Evolutionary conservation across 176 grass and related monocot species (phyloP), one percentile per base, ranked within the genome.

Genomic region (Eragrostis curvula): DNA sequence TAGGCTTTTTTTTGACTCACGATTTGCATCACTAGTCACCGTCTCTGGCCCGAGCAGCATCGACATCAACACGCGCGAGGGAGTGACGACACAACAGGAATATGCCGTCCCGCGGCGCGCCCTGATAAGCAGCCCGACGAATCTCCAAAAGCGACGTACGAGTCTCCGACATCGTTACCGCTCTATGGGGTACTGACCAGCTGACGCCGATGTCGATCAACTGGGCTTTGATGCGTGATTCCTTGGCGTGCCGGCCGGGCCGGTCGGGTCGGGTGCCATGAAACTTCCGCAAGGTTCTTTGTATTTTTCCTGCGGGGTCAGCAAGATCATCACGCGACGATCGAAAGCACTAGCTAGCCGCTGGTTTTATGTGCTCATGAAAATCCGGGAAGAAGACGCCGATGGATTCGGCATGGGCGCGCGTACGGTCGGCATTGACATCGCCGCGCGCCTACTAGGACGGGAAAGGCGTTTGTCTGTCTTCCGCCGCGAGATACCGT

Each of bases 331-430:
- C 69, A 3, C 27, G 1, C 36, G 64, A 20, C 21, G 28, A 20
- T 29, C 0, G 28, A 53, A 32, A 51, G 42, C 55, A n/a, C 66
- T 46, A 20, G 30, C 66, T 46, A 20, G 51, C 73, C 13, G 20
- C 14, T 45, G 23, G 45, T 59, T n/a, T 23, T 29, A 14, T 59
- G 74, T 41, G n/a, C 21, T 62, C 21, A 66, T 44, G 66, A 41
- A 87, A 78, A 15, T 45, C 44, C 15, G 76, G 56, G 56, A 0
- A 16, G n/a, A 24, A 25, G 41, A 67, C 71, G 70, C 48, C 70
- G 66, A 29, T 4, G 47, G 16, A 63, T 55, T 56, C 40, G 55
- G 83, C 84, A 65, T 85, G 75, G 56, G 84, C 57, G 36, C 23
- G 44, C 58, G 16, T 36, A 65, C 75, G 44, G 24, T 23, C 39